A percentile compares a stretch with the other conserved stretches of the same genome.
Conservation (phyloP, 2,329 filamentous ascomycete genomes). For the Apiospora malaysiana region DNA sequence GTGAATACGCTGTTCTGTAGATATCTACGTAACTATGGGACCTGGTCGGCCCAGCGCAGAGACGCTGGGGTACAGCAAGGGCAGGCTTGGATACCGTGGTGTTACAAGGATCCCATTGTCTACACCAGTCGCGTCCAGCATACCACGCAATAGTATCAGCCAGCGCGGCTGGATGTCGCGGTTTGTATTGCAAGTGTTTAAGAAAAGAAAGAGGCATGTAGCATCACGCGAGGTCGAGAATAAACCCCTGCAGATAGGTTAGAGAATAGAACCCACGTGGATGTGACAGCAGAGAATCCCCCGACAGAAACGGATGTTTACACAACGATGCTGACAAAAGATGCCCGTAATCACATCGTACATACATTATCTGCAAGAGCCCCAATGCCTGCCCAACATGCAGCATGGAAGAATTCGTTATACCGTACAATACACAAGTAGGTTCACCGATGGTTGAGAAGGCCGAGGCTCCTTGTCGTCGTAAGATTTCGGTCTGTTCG, state of each 20-base stretch:
- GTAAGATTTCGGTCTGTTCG: background rate
- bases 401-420: background rate
- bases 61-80: background rate
- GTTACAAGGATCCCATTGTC: background rate
- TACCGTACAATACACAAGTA: background rate
- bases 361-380: background rate
- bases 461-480: background rate
- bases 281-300: background rate
- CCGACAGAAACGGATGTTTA: background rate
- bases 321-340: background rate
- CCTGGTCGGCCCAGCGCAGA: background rate
- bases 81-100: background rate
- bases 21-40: background rate
- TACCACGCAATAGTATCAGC: too few species aligned
- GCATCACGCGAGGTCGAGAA: background rate
- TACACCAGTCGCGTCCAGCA: background rate
- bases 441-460: background rate
- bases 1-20: too few species aligned
- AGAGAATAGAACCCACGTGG: conserved; percentile 1
- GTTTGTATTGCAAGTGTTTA: background rate
- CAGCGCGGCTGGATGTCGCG: background rate
- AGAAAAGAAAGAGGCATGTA: background rate
- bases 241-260: background rate
- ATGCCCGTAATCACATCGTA: background rate
- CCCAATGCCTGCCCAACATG: background rate